These are phyloP conservation scores for Globisporangium uncinulatum DNA, from an alignment of 352 stramenopile species.

Conservation along the genomic window DNA sequence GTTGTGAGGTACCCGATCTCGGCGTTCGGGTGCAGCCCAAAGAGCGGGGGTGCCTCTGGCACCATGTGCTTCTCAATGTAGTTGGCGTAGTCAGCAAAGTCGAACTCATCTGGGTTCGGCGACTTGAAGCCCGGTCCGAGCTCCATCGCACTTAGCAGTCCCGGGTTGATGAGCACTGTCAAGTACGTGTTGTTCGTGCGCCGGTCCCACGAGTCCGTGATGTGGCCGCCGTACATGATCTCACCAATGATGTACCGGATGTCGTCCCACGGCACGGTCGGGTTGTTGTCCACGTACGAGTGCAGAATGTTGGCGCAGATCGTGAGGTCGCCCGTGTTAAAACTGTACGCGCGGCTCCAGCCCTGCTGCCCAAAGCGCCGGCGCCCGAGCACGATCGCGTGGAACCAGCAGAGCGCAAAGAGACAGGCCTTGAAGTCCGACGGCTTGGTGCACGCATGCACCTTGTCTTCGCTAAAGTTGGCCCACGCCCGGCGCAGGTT, in stretches of 20 bases:
- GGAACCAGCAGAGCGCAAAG: conserved; percentile 95
- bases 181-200: conserved; percentile 96
- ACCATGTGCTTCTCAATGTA: conserved; percentile 95
- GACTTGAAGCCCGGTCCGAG: conserved; percentile 93
- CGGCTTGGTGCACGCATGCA: conserved; percentile 84
- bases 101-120: conserved; percentile 77
- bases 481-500: conserved; percentile 93
- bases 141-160: conserved; percentile 88
- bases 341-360: conserved; percentile 93
- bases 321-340: conserved; percentile 94
- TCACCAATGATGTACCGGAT: conserved; percentile 95
- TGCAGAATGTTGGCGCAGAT: conserved; percentile 94
- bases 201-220: conserved; percentile 94
- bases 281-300: conserved; percentile 92
- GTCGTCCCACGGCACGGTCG: conserved; percentile 92
- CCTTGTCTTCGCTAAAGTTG: conserved; percentile 90
- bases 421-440: conserved; percentile 92
- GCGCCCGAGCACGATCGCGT: conserved; percentile 91
- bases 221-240: conserved; percentile 97
- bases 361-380: conserved; percentile 92
- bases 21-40: conserved; percentile 93
- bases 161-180: conserved; percentile 83
- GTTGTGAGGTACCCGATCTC: conserved; percentile 95
- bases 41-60: conserved; percentile 88
- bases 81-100: conserved; percentile 80